phyloP scores from a whole-genome alignment of 2,329 filamentous ascomycete species.

The Raffaelea albimanens region DNA sequence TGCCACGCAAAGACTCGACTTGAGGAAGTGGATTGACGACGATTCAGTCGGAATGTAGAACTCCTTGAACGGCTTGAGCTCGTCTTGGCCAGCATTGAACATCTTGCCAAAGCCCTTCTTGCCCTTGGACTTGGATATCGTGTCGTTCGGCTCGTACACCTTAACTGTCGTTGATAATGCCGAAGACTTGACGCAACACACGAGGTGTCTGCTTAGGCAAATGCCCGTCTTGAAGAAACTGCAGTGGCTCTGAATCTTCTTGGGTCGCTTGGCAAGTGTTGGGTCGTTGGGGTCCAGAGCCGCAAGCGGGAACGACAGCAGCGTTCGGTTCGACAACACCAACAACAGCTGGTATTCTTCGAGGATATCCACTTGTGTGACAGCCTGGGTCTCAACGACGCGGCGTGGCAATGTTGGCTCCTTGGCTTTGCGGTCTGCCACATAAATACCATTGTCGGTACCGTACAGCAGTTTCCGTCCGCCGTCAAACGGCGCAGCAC shows the following conservation, averaged over 20 bases:
- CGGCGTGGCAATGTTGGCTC: conserved; percentile 68
- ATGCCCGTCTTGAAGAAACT: conserved; percentile 98
- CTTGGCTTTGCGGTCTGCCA: conserved; percentile 84
- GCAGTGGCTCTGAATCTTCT: conserved; percentile 94
- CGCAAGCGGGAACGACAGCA: conserved; percentile 80
- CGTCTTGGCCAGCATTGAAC: conserved; percentile 86
- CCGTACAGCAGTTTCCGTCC: conserved; percentile 90
- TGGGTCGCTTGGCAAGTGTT: conserved; percentile 71
- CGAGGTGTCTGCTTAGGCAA: conserved; percentile 84
- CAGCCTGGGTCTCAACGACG: conserved; percentile 75
- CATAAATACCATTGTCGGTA: conserved; percentile 86
- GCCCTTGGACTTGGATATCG: conserved; percentile 87
- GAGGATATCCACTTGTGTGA: conserved; percentile 91
- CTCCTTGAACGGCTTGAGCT: conserved; percentile 94
- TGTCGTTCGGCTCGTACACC: conserved; percentile 96
- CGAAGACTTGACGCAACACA: conserved; percentile 93
- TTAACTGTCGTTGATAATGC: conserved; percentile 94
- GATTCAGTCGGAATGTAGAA: conserved; percentile 98
- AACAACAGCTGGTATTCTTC: conserved; percentile 91
- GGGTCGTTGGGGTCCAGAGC: conserved; percentile 79
- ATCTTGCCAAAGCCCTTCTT: conserved; percentile 93
- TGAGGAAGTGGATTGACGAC: conserved; percentile 95
- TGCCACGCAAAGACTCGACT: conserved; percentile 91
- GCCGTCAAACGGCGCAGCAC: conserved; percentile 88
- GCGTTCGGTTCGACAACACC: conserved; percentile 85